Base-by-base conservation (phyloP, 208 protist genomes). In the Leishmania amazonensis region DNA sequence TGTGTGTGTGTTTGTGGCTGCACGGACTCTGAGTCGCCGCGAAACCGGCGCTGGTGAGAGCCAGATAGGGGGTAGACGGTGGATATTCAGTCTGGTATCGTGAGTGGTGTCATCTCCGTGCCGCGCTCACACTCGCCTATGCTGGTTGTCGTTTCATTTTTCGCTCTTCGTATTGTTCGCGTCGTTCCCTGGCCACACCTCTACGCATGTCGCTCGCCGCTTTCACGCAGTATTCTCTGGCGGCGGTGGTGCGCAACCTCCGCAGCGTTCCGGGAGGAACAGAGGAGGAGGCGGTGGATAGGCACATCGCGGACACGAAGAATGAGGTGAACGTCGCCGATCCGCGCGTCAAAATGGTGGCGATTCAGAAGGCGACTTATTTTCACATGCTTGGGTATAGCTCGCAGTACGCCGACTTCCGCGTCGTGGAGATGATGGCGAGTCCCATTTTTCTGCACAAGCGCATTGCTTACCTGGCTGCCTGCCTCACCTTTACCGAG, bases 361-460 rank as follows among this genome's bases (percentile, higher is more conserved):
- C 99, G 5, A 89, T 99, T 31, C 93, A 99, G 82, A 99, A 99
- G 89, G 92, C 99, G 13, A 98, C 93, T 24, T 99, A 99, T 86
- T 95, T 99, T 62, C 93, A 99, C 83, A 99, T 99, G 98, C 86
- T 99, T 4, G 99, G 99, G 54, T 99, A 99, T 90, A 96, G 96
- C 83, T 97, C 99, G 31, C 90, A 83, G 58, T 99, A 98, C 91
- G 99, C 98, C 0, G 85, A 97, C 47, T 99, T 99, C 81, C 93
- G 98, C 81, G 93, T 99, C 45, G 90, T 99, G 6, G 98, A 99
- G 86, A 92, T 99, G 15, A 99, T 99, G 98, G 92, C 90, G 15
- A 91, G 95, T 74, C 80, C 89, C 28, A 62, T 83, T 13, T 97
- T 97, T 77, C 76, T 84, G 17, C 94, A 97, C 74, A 98, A 98